These are phyloP conservation scores for Colletotrichum godetiae DNA, from an alignment of 2,329 filamentous ascomycete genomes.

Conservation along the genomic window DNA sequence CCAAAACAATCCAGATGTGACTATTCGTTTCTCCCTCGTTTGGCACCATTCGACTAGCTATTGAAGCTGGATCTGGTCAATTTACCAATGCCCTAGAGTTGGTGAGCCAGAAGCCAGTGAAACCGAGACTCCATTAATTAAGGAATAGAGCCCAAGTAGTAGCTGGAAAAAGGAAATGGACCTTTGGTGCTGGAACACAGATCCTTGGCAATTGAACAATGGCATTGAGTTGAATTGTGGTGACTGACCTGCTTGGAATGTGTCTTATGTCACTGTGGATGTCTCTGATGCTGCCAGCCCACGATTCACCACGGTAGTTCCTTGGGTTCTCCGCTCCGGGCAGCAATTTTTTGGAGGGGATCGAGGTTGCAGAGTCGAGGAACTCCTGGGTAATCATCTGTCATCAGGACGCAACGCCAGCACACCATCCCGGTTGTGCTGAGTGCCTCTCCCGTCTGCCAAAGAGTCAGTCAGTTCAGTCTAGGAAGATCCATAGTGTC, in stretches of 20 bases:
- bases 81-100: background rate
- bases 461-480: conserved; percentile 30
- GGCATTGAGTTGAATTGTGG: background rate
- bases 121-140: conserved; percentile 12
- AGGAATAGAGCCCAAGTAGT: conserved; percentile 17
- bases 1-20: conserved; percentile 1
- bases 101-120: conserved; percentile 10
- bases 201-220: background rate
- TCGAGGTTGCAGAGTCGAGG: conserved; percentile 12
- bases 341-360: conserved; percentile 5
- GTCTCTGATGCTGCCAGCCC: background rate
- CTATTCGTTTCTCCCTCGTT: conserved; percentile 32
- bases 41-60: conserved; percentile 17
- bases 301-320: conserved; percentile 4
- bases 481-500: conserved; percentile 9
- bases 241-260: background rate
- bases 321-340: conserved; percentile 20
- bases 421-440: conserved; percentile 22
- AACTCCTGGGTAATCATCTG: conserved; percentile 12
- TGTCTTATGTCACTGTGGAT: conserved; percentile 22
- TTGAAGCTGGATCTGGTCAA: background rate
- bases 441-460: conserved; percentile 1
- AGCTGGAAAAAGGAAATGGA: conserved; percentile 14
- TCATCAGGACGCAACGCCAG: conserved; percentile 30
- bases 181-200: background rate